Percentiles rank a stretch among this genome's conserved stretches.
phyloP scores from a whole-genome alignment of 768 basidiomycete genomes.

The Tylopilus felleus region DNA sequence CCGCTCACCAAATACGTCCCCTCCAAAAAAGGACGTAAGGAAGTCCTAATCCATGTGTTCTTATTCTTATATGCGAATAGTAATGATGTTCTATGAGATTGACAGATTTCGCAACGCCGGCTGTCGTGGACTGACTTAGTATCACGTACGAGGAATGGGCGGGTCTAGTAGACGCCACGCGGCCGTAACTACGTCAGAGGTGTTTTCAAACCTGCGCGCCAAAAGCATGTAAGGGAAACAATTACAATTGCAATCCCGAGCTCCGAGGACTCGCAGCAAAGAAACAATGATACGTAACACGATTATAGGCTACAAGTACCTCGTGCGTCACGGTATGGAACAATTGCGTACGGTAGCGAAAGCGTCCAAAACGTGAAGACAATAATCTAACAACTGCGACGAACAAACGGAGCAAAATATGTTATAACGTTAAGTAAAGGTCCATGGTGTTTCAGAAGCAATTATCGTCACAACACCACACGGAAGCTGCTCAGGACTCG shows the following conservation, averaged over 20 bases:
- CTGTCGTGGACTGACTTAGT: too few relatives aligned
- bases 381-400: neutral
- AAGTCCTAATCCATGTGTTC: too few relatives aligned
- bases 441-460: neutral
- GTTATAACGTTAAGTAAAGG: neutral
- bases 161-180: too few relatives aligned
- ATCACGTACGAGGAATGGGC: too few relatives aligned
- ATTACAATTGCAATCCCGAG: neutral
- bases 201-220: too few relatives aligned
- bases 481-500: conserved; percentile 56
- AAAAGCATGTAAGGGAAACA: too few relatives aligned
- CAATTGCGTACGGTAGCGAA: neutral
- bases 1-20: too few relatives aligned
- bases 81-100: too few relatives aligned
- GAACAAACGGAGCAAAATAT: neutral
- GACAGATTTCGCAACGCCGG: too few relatives aligned
- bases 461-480: conserved; percentile 41
- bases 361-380: neutral
- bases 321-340: neutral
- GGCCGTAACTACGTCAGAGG: too few relatives aligned
- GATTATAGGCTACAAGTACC: neutral
- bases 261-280: neutral
- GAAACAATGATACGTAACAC: neutral
- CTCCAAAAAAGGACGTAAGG: too few relatives aligned
- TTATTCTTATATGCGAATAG: too few relatives aligned